Conservation (phyloP, 2,329 filamentous ascomycete species). For the Coccinonectria pachysandricola region DNA sequence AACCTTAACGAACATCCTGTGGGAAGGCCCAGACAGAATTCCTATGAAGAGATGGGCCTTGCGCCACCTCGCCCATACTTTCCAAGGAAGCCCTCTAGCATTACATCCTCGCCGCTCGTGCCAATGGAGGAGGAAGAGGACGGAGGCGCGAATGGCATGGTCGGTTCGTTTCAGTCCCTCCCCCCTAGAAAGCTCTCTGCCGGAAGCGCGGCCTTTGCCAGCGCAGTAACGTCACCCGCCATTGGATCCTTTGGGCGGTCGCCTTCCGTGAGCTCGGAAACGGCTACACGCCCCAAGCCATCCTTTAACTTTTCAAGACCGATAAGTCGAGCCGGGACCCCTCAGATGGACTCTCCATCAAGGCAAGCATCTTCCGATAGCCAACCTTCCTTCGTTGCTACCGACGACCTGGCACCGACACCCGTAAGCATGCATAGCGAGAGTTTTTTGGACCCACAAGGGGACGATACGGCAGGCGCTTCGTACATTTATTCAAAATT, state of each 20-base stretch:
- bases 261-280: conserved; percentile 75
- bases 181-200: conserved; percentile 68
- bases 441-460: conserved; percentile 45
- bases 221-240: conserved; percentile 44
- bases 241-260: conserved; percentile 59
- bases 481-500: conserved; percentile 87
- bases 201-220: conserved; percentile 45
- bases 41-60: conserved; percentile 41
- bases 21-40: conserved; percentile 33
- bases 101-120: conserved; percentile 51
- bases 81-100: conserved; percentile 46
- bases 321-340: conserved; percentile 61
- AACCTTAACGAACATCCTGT: conserved; percentile 30
- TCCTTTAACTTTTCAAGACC: conserved; percentile 93
- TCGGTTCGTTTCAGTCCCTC: conserved; percentile 49
- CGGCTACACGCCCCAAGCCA: conserved; percentile 61
- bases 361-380: conserved; percentile 58
- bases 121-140: conserved; percentile 72
- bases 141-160: conserved; percentile 47
- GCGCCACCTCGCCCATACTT: conserved; percentile 41
- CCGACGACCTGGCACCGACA: conserved; percentile 56
- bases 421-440: conserved; percentile 66
- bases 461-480: conserved; percentile 45
- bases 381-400: conserved; percentile 51
- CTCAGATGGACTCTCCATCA: conserved; percentile 45